These are phyloP conservation scores for Globisporangium uncinulatum DNA, from an alignment of 352 stramenopile genomes.

Conservation along the genomic window DNA sequence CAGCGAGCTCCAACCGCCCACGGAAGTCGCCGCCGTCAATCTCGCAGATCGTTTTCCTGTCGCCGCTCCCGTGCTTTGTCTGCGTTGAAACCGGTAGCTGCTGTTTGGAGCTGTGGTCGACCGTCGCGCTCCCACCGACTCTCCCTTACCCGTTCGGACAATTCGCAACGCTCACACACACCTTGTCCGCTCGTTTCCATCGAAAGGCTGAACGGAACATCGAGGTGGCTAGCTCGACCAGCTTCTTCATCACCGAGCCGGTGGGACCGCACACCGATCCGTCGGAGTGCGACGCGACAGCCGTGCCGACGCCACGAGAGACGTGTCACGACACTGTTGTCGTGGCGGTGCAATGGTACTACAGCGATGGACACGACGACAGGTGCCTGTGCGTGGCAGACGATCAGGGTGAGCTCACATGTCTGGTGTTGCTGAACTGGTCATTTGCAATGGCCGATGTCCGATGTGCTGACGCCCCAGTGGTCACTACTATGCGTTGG, in stretches of 20 bases:
- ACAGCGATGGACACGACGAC: slow-evolving; percentile 8
- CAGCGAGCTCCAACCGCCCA: not conserved
- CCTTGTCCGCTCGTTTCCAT: not conserved
- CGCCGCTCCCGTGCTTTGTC: slow-evolving; percentile 37
- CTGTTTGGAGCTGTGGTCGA: slow-evolving; percentile 36
- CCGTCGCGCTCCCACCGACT: slow-evolving; percentile 19
- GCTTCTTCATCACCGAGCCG: slow-evolving; percentile 16
- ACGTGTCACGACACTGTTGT: slow-evolving; percentile 1
- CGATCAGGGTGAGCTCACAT: slow-evolving; percentile 17
- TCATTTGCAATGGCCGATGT: too few relatives aligned
- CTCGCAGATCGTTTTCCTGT: slow-evolving; percentile 25
- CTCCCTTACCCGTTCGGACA: slow-evolving; percentile 14
- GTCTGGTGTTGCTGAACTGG: too few relatives aligned
- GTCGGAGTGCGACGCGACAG: not conserved
- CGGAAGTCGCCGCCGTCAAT: slow-evolving; percentile 3
- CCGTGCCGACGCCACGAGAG: not conserved
- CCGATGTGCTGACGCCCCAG: too few relatives aligned
- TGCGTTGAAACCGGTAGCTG: slow-evolving; percentile 24
- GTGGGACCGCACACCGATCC: not conserved
- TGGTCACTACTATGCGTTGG: too few relatives aligned
- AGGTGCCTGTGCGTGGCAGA: slow-evolving; percentile 35
- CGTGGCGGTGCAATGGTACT: slow-evolving; percentile 23
- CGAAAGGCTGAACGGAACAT: not conserved
- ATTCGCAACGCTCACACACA: slow-evolving; percentile 15
- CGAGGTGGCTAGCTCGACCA: too few relatives aligned